Evolutionary conservation across 2,329 filamentous ascomycete species (phyloP).

Genomic region (Ceratocystis albifundus): DNA sequence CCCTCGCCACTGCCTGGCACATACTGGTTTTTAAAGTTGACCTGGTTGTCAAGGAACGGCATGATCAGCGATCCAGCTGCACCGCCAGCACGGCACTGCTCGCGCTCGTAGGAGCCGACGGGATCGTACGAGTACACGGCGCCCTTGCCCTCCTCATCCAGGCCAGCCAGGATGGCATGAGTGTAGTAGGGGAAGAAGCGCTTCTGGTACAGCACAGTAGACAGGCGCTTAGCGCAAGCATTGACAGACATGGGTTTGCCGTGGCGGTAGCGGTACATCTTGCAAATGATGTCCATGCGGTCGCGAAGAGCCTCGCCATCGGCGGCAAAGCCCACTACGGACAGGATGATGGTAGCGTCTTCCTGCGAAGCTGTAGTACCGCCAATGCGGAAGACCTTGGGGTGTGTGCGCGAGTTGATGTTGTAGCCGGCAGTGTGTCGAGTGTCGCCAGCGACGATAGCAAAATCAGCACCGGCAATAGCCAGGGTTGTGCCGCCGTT

Average conservation of each 20-base stretch:
- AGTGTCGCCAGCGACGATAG: constrained; percentile 94
- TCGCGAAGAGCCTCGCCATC: constrained; percentile 91
- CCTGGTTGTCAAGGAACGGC: constrained; percentile 98
- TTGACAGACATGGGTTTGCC: constrained; percentile 91
- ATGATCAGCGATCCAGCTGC: constrained; percentile 92
- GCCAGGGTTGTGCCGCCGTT: constrained; percentile 94
- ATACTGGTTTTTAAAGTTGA: constrained; percentile 99
- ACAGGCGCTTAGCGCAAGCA: constrained; percentile 87
- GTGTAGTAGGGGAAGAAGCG: constrained; percentile 99
- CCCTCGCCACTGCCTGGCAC: constrained; percentile 74
- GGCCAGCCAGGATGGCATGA: constrained; percentile 79
- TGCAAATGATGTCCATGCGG: constrained; percentile 85
- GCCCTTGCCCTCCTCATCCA: constrained; percentile 89
- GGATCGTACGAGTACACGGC: constrained; percentile 97
- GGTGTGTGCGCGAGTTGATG: constrained; percentile 93
- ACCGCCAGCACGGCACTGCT: constrained; percentile 88
- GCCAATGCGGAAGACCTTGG: constrained; percentile 96
- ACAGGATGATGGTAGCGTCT: constrained; percentile 76
- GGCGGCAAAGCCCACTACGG: constrained; percentile 89
- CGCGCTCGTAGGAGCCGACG: constrained; percentile 92
- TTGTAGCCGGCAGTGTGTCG: constrained; percentile 92
- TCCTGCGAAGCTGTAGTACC: constrained; percentile 77
- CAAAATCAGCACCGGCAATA: constrained; percentile 87
- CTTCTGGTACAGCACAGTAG: constrained; percentile 92
- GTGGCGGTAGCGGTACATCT: constrained; percentile 98